Conservation (phyloP, 768 basidiomycete genomes). For the Termitomyces sp. region DNA sequence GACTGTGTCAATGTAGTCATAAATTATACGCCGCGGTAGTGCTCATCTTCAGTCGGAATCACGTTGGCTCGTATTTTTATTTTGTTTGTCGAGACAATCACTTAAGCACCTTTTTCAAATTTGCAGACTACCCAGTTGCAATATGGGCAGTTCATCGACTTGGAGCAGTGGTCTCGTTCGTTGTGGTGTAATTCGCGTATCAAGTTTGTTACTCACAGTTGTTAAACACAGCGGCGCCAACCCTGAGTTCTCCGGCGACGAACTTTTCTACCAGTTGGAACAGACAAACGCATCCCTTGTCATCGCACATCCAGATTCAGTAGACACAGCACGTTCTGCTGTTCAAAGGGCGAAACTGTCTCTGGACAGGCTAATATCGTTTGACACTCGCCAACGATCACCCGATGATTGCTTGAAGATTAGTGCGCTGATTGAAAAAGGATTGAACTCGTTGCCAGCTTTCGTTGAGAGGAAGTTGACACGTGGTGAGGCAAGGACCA, state of each 20-base stretch:
- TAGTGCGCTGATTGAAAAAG: conserved; percentile 42
- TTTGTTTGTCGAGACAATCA: background rate
- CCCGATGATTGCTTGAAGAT: conserved; percentile 28
- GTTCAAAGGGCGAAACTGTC: conserved; percentile 31
- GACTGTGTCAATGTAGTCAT: background rate
- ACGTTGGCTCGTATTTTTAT: conserved; percentile 40
- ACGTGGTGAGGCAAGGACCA: conserved; percentile 61
- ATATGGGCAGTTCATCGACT: conserved; percentile 54
- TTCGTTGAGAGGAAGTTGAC: conserved; percentile 48
- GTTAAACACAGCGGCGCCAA: conserved; percentile 52
- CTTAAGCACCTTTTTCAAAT: background rate
- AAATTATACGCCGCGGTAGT: conserved; percentile 29
- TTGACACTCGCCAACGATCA: conserved; percentile 17
- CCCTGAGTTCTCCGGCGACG: conserved; percentile 47
- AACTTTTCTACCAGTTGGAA: conserved; percentile 52
- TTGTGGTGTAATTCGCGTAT: background rate
- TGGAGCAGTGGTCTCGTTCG: conserved; percentile 54
- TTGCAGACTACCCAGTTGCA: conserved; percentile 46
- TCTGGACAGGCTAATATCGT: conserved; percentile 36
- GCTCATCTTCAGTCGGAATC: conserved; percentile 61
- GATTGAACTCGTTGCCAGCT: conserved; percentile 26
- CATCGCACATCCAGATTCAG: conserved; percentile 40
- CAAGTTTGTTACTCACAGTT: background rate
- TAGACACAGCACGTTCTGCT: conserved; percentile 38
- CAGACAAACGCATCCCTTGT: conserved; percentile 43